Base-by-base conservation (phyloP, 2,329 filamentous ascomycete species). In the Ceratocystis alfenasii region DNA sequence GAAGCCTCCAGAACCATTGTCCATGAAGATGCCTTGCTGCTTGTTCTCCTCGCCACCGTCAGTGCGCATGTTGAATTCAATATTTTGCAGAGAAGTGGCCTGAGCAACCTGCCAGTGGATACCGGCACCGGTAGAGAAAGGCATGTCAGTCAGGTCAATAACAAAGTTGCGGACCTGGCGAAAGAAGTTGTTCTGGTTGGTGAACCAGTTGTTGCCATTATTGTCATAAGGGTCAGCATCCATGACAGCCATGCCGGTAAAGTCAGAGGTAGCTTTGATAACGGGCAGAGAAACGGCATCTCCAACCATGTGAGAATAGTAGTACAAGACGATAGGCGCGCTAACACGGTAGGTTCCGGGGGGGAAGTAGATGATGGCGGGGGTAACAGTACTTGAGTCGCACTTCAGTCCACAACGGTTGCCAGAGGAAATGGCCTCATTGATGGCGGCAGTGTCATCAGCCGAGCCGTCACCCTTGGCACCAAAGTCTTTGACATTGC, bases 241-340 rank as follows among this genome's bases (percentile, higher is more conserved):
- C 70, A 99, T 88, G 64, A 97, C 83, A 55, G 88, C 92, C 78
- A 96, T 95, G 60, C 93, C 94, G n/a, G 79, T 70, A 72, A 97
- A 99, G 71, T 79, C 78, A 55, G 86, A 74, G 1, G 84, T 75
- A 2, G 88, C 87, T 78, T 93, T 90, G 75, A 96, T 80, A 0
- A 86, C 87, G 0, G 93, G 91, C 15, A 87, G 75, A 69, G 82
- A 79, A 71, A 83, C 73, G 62, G 87, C 85, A 77, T 97, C 91
- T 66, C 93, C 93, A 45, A 96, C 80, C 68, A 97, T 84, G 74
- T 96, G 91, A 8, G 92, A 95, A 79, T 96, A 96, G 80, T 97
- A 97, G 75, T 87, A 87, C 74, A 91, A 87, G 63, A 91, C 77
- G 70, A 97, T 84, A 25, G 93, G 89, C 72, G 80, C 82, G 73